Evolutionary conservation across 371 early-diverging fungal genomes (phyloP), one percentile per base, ranked within the genome.

Genomic region (Mucor sp.): DNA sequence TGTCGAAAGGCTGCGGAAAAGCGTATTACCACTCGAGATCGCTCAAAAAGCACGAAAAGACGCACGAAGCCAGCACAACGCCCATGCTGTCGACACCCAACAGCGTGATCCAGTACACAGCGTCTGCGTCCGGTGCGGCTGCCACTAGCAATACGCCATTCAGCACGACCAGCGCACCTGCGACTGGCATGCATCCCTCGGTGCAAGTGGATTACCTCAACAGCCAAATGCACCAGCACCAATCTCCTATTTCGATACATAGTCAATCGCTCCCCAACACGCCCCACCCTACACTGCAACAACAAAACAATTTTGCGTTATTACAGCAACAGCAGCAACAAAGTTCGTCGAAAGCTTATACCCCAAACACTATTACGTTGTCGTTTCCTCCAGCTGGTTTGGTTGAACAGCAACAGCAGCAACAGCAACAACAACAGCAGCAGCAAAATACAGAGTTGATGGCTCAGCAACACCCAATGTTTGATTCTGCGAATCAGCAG

Each of bases 1-100:
- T 74, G 6, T 67, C 79, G 2, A 78, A 87, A 37, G 85, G 81
- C 8, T 93, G 94, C 68, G 81, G 85, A 19, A 91, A 91, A 67
- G 89, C 92, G 6, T 92, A 91, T 74, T 94, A 91, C 72, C 94
- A 94, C 66, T 87, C 91, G 0, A 84, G 94, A 30, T 92, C 92
- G 0, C 79, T 94, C 11, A 84, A 90, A 62, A 94, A 94, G 70
- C 94, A 94, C 67, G 89, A 88, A 71, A 85, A 85, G 28, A 83
- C 86, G 1, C 91, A 91, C 61, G 80, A 80, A 67, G 30, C 50
- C 23, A 50, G 50, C 23, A 48, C 71, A 6, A 60, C 60, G 6
- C 67, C 62, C n/a, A 48, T 63, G 4, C 21, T 68, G 4, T 63
- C 68, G 23, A 69, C 62, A 37, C 65, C 70, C 28, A 65, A 69